Base-by-base conservation (phyloP, 768 basidiomycete genomes). In the Leccinum variicolor region DNA sequence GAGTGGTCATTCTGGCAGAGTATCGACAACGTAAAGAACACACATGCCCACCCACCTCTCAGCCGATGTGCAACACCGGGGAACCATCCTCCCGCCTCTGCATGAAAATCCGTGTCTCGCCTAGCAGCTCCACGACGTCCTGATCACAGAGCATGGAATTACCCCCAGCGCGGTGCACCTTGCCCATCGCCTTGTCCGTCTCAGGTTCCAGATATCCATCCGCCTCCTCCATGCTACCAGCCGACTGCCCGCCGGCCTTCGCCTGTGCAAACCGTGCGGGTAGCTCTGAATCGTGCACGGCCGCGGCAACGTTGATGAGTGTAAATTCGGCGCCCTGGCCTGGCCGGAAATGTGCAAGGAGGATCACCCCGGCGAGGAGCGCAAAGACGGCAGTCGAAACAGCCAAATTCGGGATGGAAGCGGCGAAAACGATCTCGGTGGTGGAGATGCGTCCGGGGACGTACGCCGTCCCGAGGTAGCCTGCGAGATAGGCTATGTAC, bases 391-490 rank as follows among this genome's bases (percentile, higher is more conserved):
- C 62, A 5, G 47, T 71, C 19, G 70, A 56, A 17, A 65, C 55
- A 0, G 61, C 64, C 56, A 72, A 61, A 60, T 68, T 63, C 0
- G 72, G 70, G 11, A 72, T 60, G 3, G 69, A 67, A 3, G 67
- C 52, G 2, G 63, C 64, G 23, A 72, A 73, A 23, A 71, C 51
- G 31, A 69, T 36, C 15, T 64, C 53, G 3, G 58, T 45, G n/a
- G 21, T 25, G 0, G 69, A 65, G 14, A 71, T 34, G 3, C 64
- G 63, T n/a, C 66, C 70, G 2, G 70, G 70, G n/a, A 73, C 71
- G 34, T 69, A 64, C 2, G 71, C 62, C 0, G 59, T 64, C 11
- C 71, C 65, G 6, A 72, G 58, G 41, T 62, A 66, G 19, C 70
- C 62, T 1, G 51, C 52, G 1, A 68, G 58, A 51, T 65, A 67